Percentiles rank a stretch among this genome's conserved stretches.
These are phyloP conservation scores for Metroxylon sagu DNA, from an alignment of 176 grass and related monocot species.

Conservation along the genomic window DNA sequence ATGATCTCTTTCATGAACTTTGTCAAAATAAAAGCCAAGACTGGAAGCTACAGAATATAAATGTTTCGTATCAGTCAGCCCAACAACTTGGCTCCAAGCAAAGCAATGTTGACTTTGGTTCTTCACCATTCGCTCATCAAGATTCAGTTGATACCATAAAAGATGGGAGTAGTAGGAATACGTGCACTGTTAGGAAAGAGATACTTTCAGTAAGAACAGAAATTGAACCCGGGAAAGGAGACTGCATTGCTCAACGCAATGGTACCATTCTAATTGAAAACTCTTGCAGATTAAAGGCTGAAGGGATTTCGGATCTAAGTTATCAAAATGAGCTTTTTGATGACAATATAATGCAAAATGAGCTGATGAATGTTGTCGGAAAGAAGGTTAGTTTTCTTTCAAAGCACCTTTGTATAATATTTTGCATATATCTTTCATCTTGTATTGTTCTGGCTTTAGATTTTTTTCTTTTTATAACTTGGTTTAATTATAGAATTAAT, in stretches of 20 bases:
- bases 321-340: not conserved
- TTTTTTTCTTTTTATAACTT: too few species aligned
- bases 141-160: too few species aligned
- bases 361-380: conserved; percentile 2
- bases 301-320: not conserved
- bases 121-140: too few species aligned
- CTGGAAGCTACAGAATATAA: not conserved
- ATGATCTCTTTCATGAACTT: not conserved
- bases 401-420: not conserved
- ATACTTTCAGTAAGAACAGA: not conserved
- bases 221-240: not conserved
- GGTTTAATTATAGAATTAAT: too few species aligned
- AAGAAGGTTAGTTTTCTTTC: conserved; percentile 8
- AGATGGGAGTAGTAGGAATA: not conserved
- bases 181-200: conserved; percentile 2
- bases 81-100: not conserved
- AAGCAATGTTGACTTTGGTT: not conserved
- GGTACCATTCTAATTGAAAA: not conserved
- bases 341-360: not conserved
- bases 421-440: too few species aligned
- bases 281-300: not conserved
- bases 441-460: not conserved
- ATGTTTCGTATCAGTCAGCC: conserved; percentile 1
- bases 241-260: not conserved
- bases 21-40: not conserved